phyloP scores from a whole-genome alignment of 2,329 filamentous ascomycete genomes.

The Zymoseptoria crescenta region DNA sequence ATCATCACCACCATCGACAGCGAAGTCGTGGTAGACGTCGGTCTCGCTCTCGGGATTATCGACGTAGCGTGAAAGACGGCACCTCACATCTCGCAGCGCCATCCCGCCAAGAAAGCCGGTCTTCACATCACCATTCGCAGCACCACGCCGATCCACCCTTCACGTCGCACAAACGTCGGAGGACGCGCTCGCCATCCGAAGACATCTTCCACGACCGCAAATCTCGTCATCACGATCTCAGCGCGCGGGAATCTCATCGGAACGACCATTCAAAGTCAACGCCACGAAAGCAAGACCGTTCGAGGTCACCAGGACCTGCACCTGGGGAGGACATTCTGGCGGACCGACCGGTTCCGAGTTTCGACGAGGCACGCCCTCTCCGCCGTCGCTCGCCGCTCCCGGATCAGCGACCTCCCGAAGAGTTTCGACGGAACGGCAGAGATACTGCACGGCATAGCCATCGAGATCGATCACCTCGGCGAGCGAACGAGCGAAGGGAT shows the following conservation, averaged over 20 bases:
- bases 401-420: slow-evolving; percentile 30
- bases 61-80: slow-evolving; percentile 4
- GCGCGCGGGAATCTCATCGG: slow-evolving; percentile 18
- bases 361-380: slow-evolving; percentile 30
- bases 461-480: slow-evolving; percentile 17
- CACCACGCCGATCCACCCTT: slow-evolving; percentile 8
- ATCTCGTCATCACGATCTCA: slow-evolving; percentile 11
- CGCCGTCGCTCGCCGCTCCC: slow-evolving; percentile 31
- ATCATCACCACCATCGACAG: background rate
- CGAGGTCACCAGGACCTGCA: slow-evolving; percentile 26
- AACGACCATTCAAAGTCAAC: slow-evolving; percentile 16
- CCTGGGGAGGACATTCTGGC: slow-evolving; percentile 17
- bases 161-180: slow-evolving; percentile 20
- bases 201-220: slow-evolving; percentile 7
- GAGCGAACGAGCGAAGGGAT: background rate
- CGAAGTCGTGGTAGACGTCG: slow-evolving; percentile 7
- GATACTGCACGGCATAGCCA: slow-evolving; percentile 14
- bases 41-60: slow-evolving; percentile 3
- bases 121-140: slow-evolving; percentile 8
- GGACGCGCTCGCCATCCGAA: slow-evolving; percentile 17
- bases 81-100: slow-evolving; percentile 4
- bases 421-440: slow-evolving; percentile 25
- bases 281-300: slow-evolving; percentile 28
- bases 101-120: slow-evolving; percentile 9
- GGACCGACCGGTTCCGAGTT: slow-evolving; percentile 17